Conservation (phyloP, 192 early-diverging fungal genomes). For the Coemansia sp. region DNA sequence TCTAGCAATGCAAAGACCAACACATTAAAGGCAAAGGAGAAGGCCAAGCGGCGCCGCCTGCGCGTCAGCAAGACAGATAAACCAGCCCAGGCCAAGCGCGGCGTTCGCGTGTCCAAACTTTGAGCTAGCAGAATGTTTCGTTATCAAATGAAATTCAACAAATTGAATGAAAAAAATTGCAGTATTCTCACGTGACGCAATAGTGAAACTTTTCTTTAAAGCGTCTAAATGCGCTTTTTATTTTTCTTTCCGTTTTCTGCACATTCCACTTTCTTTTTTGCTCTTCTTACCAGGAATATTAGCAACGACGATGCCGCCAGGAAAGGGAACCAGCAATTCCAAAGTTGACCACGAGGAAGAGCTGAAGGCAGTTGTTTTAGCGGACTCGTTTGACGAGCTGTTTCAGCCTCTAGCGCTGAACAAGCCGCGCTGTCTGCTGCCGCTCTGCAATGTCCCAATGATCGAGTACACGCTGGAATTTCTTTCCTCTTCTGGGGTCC, state of each 20-base stretch:
- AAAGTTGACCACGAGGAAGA: slow-evolving; percentile 60
- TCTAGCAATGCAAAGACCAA: slow-evolving; percentile 27
- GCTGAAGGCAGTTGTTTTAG: slow-evolving; percentile 86
- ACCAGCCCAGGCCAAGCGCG: slow-evolving; percentile 47
- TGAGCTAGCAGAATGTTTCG: slow-evolving; percentile 1
- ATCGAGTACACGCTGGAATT: slow-evolving; percentile 97
- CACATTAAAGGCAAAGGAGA: slow-evolving; percentile 38
- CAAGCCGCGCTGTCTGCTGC: slow-evolving; percentile 86
- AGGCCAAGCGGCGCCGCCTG: slow-evolving; percentile 50
- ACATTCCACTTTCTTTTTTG: neutral
- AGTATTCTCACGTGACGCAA: neutral
- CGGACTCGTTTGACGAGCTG: slow-evolving; percentile 83
- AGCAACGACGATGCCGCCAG: neutral
- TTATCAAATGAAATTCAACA: neutral
- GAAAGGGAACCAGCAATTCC: slow-evolving; percentile 2
- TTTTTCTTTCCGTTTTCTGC: too few relatives aligned
- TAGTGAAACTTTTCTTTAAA: too few relatives aligned
- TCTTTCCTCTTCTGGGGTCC: slow-evolving; percentile 80
- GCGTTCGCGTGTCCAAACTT: slow-evolving; percentile 39
- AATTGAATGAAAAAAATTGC: neutral
- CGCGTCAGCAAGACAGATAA: slow-evolving; percentile 42
- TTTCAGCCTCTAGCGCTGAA: slow-evolving; percentile 86
- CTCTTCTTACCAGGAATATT: neutral
- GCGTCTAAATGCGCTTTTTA: too few relatives aligned
- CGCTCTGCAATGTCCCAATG: slow-evolving; percentile 92